phyloP scores from a whole-genome alignment of 1,284 basidiomycete genomes.

The Gymnopus androsaceus region DNA sequence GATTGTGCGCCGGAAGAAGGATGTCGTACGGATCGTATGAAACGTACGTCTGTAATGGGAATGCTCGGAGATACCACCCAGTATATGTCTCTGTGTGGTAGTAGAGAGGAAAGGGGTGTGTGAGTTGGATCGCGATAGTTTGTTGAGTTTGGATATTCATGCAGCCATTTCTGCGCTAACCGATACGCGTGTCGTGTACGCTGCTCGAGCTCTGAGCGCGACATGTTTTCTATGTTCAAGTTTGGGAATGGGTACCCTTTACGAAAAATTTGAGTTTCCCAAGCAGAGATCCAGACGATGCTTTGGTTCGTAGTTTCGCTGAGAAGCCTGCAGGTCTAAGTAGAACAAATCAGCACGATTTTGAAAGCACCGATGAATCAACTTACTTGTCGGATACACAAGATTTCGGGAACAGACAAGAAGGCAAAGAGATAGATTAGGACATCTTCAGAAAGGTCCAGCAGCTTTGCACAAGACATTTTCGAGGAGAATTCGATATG shows the following conservation, averaged over 20 bases:
- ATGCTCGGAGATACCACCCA: conserved; percentile 32
- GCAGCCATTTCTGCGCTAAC: conserved; percentile 32
- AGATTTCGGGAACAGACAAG: conserved; percentile 48
- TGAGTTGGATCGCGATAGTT: not conserved
- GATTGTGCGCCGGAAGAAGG: not conserved
- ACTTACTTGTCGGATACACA: conserved; percentile 42
- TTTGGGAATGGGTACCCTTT: conserved; percentile 51
- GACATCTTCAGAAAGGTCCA: conserved; percentile 42
- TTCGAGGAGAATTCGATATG: no score
- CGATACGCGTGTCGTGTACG: conserved; percentile 43
- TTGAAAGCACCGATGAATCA: not conserved
- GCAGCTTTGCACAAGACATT: not conserved
- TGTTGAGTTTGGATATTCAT: not conserved
- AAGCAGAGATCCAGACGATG: conserved; percentile 58
- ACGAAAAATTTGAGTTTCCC: conserved; percentile 40
- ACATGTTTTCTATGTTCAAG: conserved; percentile 29
- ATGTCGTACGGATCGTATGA: conserved; percentile 39
- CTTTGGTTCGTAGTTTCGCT: conserved; percentile 42
- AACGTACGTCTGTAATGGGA: conserved; percentile 51
- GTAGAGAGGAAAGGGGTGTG: not conserved
- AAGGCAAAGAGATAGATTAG: conserved; percentile 49
- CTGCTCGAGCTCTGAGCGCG: conserved; percentile 43
- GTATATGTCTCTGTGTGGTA: not conserved
- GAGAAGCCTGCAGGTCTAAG: conserved; percentile 56
- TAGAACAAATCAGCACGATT: not conserved